These are phyloP conservation scores for Fusarium sp. DNA, from an alignment of 2,329 filamentous ascomycete species.

Conservation along the genomic window DNA sequence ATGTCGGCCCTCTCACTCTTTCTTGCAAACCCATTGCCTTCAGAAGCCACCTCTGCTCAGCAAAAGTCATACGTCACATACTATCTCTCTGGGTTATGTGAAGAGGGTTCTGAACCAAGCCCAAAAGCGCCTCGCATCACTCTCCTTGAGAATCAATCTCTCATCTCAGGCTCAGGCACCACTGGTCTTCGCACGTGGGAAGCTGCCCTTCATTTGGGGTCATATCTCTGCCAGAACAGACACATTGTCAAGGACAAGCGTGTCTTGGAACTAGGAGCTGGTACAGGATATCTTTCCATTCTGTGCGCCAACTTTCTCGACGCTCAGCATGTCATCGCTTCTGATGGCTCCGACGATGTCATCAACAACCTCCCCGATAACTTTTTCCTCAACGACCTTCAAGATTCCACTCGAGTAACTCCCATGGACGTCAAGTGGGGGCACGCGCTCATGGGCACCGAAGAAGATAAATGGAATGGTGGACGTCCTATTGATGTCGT, in stretches of 20 bases:
- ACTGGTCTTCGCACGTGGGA: slow-evolving; percentile 87
- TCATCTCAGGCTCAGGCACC: slow-evolving; percentile 78
- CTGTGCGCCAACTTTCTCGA: slow-evolving; percentile 76
- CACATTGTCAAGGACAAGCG: slow-evolving; percentile 64
- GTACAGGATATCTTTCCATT: slow-evolving; percentile 81
- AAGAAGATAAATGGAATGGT: slow-evolving; percentile 65
- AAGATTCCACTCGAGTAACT: slow-evolving; percentile 59
- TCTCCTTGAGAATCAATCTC: slow-evolving; percentile 74
- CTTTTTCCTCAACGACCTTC: slow-evolving; percentile 74
- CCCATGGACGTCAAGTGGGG: slow-evolving; percentile 75
- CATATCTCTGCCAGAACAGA: slow-evolving; percentile 69
- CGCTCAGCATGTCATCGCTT: slow-evolving; percentile 71
- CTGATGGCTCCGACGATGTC: slow-evolving; percentile 81
- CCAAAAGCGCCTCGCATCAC: slow-evolving; percentile 59
- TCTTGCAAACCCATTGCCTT: slow-evolving; percentile 72
- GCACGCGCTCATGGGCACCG: slow-evolving; percentile 67
- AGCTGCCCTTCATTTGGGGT: slow-evolving; percentile 78
- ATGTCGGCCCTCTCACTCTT: slow-evolving; percentile 76
- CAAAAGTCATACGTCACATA: slow-evolving; percentile 83
- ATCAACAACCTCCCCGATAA: slow-evolving; percentile 76
- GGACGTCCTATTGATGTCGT: slow-evolving; percentile 69
- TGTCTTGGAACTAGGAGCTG: slow-evolving; percentile 79
- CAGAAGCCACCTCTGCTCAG: slow-evolving; percentile 75
- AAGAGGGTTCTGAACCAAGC: slow-evolving; percentile 10
- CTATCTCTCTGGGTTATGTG: slow-evolving; percentile 55